Percentiles rank a stretch among this genome's conserved stretches.
Conservation (phyloP, 768 basidiomycete genomes). For the Auriscalpium vulgare region DNA sequence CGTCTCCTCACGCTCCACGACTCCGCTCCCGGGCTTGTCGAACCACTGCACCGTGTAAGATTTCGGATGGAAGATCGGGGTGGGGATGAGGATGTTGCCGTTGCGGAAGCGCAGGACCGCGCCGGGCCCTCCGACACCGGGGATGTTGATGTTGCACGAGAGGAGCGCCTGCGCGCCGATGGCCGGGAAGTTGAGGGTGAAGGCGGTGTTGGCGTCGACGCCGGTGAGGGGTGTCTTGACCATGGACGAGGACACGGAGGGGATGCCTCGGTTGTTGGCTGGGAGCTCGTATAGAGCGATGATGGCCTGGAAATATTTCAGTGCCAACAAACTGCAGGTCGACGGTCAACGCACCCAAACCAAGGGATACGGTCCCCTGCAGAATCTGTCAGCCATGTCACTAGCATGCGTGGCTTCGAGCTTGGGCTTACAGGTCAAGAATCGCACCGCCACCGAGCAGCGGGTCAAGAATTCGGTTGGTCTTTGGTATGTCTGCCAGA, state of each 20-base stretch:
- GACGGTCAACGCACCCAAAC: constrained; percentile 51
- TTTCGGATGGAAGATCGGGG: constrained; percentile 62
- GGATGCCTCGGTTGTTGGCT: constrained; percentile 50
- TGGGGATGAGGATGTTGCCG: constrained; percentile 55
- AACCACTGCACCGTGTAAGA: constrained; percentile 59
- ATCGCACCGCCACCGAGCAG: constrained; percentile 74
- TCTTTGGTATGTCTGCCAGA: constrained; percentile 48
- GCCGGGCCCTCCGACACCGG: constrained; percentile 35
- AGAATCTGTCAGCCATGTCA: not conserved
- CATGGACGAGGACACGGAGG: constrained; percentile 64
- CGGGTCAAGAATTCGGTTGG: constrained; percentile 74
- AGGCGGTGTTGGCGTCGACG: constrained; percentile 73
- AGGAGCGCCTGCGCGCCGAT: constrained; percentile 68
- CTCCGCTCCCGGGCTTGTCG: constrained; percentile 36
- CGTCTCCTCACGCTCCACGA: constrained; percentile 48
- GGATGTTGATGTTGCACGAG: constrained; percentile 56
- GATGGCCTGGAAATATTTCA: constrained; percentile 47
- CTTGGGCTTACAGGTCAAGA: constrained; percentile 62
- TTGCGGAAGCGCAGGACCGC: constrained; percentile 68
- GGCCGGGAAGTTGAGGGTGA: constrained; percentile 61
- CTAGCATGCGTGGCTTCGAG: too few species aligned
- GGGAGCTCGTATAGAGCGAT: constrained; percentile 75
- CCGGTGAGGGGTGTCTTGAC: constrained; percentile 69
- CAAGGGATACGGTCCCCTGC: constrained; percentile 74
- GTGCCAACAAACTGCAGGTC: not conserved